Base-by-base conservation (phyloP, 345 rosid species). In the Eucalyptus tenuipes region DNA sequence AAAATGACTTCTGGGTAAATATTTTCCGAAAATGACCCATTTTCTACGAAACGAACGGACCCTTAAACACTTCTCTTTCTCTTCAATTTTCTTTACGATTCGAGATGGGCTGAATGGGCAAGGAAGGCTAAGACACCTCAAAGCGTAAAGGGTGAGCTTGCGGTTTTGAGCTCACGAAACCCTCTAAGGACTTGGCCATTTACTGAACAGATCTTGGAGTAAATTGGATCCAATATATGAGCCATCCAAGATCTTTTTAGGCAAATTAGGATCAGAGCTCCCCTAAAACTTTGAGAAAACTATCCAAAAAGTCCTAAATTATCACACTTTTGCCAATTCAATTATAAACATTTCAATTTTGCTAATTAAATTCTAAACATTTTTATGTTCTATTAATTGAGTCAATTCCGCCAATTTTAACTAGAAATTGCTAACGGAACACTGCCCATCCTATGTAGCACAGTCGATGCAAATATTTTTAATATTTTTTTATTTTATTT, bases 381-480 rank as follows among this genome's bases (percentile, higher is more conserved):
- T 22, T 55, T 55, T 25, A 55, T 0, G 1, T 55, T 55, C 13
- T 55, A 25, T 8, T 5, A 55, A 55, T 24, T 24, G 4, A 55
- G 12, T 22, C 29, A 9, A 55, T 25, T 25, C 29, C 3, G 11
- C 3, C 5, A 22, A 55, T 55, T 55, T 55, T 55, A 12, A 55
- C 29, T 22, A 4, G 6, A 55, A 55, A 55, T 55, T 55, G 27
- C 6, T 55, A 55, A 24, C 3, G 2, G 3, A 10, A 55, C 2
- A 0, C 10, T 55, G 13, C 6, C 3, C 10, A 25, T 55, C 13
- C 6, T 24, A 10, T 10, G 3, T 55, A 55, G 13, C 27, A 55
- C 1, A 24, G 0, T 1, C 0, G 6, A 25, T 55, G 29, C 6
- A 24, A 55, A 24, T 22, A 9, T 27, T 10, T 55, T 55, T 24